Evolutionary conservation across 441 rosid species (phyloP).

Genomic region (Arabidopsis hybrid): DNA sequence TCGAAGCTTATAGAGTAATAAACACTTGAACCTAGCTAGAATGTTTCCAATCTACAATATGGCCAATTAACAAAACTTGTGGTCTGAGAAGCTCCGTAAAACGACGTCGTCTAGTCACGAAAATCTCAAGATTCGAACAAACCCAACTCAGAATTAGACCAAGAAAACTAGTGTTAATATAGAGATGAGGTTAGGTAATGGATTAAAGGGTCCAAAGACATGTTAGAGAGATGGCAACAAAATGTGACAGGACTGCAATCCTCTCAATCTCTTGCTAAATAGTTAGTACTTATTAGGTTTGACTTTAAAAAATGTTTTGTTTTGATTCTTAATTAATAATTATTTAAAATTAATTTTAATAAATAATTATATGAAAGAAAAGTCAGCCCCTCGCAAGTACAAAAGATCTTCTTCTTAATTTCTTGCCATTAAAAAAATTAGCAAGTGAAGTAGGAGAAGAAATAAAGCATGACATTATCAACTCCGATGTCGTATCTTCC

Average conservation of each 20-base stretch:
- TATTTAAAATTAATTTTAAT: not conserved
- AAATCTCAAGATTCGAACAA: slow-evolving; percentile 20
- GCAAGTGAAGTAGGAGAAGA: slow-evolving; percentile 49
- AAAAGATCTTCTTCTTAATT: slow-evolving; percentile 33
- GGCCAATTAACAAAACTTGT: not conserved
- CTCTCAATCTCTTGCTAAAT: slow-evolving; percentile 27
- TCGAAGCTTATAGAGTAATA: too few relatives aligned
- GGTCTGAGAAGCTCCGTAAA: not conserved
- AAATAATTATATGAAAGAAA: slow-evolving; percentile 27
- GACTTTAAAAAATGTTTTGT: slow-evolving; percentile 41
- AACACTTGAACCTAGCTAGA: too few relatives aligned
- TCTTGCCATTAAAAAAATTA: slow-evolving; percentile 28
- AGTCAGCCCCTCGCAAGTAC: slow-evolving; percentile 42
- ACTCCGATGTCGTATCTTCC: slow-evolving; percentile 47
- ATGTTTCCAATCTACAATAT: too few relatives aligned
- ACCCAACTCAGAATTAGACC: slow-evolving; percentile 33
- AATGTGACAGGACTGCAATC: slow-evolving; percentile 43
- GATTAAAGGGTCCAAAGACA: slow-evolving; percentile 43
- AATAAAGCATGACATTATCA: slow-evolving; percentile 47
- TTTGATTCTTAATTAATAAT: slow-evolving; percentile 34
- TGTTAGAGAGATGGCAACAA: slow-evolving; percentile 39
- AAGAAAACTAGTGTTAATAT: slow-evolving; percentile 37
- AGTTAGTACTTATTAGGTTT: slow-evolving; percentile 50
- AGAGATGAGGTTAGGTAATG: slow-evolving; percentile 48
- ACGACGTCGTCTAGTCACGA: not conserved